Conservation (phyloP, 2,329 filamentous ascomycete species). For the Aphanocladium album region DNA sequence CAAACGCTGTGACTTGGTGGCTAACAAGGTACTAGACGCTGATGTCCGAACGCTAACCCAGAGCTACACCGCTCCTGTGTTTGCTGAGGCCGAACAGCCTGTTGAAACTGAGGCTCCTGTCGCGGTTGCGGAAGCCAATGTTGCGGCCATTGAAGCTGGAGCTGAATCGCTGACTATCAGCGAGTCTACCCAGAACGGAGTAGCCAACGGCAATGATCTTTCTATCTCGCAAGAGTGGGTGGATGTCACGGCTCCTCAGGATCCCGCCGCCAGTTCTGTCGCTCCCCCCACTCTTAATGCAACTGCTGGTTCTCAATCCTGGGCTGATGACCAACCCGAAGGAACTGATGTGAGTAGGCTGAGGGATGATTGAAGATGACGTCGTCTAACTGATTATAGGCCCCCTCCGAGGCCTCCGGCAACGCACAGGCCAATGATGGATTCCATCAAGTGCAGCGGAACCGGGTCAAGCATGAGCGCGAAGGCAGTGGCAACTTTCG, state of each 20-base stretch:
- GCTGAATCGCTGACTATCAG: neutral
- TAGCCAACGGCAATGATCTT: slow-evolving; percentile 36
- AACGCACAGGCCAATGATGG: slow-evolving; percentile 52
- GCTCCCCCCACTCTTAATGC: slow-evolving; percentile 36
- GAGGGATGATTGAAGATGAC: neutral
- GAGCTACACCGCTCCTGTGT: slow-evolving; percentile 45
- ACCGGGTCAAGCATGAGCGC: slow-evolving; percentile 50
- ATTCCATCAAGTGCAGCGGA: slow-evolving; percentile 67
- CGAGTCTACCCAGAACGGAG: slow-evolving; percentile 44
- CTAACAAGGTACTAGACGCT: slow-evolving; percentile 24
- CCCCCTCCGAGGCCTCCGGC: slow-evolving; percentile 28
- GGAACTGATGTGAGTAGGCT: slow-evolving; percentile 36
- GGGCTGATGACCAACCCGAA: slow-evolving; percentile 75
- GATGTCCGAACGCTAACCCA: slow-evolving; percentile 40
- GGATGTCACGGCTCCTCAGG: slow-evolving; percentile 60
- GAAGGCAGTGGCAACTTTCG: slow-evolving; percentile 40
- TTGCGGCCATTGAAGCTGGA: slow-evolving; percentile 28
- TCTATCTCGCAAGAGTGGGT: slow-evolving; percentile 66
- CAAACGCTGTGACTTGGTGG: neutral
- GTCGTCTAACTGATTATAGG: slow-evolving; percentile 14
- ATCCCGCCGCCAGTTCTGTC: slow-evolving; percentile 59
- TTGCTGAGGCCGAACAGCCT: slow-evolving; percentile 28
- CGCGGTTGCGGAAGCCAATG: slow-evolving; percentile 31
- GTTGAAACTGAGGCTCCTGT: slow-evolving; percentile 52
- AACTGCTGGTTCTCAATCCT: slow-evolving; percentile 52